phyloP scores from a whole-genome alignment of 371 early-diverging fungal species.

The Nosema muscidifuracis region DNA sequence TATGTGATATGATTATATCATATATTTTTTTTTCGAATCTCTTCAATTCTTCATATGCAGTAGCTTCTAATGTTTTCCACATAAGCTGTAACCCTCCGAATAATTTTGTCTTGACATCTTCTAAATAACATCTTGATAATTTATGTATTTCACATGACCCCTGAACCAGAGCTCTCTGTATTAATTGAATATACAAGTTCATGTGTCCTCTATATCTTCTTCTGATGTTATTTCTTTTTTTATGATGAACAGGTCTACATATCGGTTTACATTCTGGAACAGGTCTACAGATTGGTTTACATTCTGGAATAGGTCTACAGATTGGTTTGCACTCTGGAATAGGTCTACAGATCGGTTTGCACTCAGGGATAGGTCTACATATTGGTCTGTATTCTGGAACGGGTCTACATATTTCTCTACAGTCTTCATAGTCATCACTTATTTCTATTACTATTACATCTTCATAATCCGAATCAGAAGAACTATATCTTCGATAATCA shows the following conservation, averaged over 20 bases:
- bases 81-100: not conserved
- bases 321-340: not conserved
- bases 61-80: not conserved
- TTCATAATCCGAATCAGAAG: not conserved
- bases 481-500: not conserved
- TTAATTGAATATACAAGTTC: not conserved
- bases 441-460: not conserved
- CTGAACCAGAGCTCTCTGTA: not conserved
- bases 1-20: not conserved
- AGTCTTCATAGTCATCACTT: not conserved
- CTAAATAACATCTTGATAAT: not conserved
- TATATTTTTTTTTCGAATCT: not conserved
- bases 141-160: not conserved
- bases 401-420: not conserved
- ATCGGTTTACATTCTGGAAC: not conserved
- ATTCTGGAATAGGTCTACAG: not conserved
- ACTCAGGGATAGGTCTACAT: not conserved
- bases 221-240: not conserved
- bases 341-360: not conserved
- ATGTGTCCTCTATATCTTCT: not conserved
- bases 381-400: not conserved
- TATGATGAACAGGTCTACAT: not conserved
- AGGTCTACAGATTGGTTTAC: not conserved
- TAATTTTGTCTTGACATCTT: not conserved
- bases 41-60: not conserved